These are phyloP conservation scores for Anethum foeniculum DNA, from an alignment of 140 eudicot species.

Conservation along the genomic window DNA sequence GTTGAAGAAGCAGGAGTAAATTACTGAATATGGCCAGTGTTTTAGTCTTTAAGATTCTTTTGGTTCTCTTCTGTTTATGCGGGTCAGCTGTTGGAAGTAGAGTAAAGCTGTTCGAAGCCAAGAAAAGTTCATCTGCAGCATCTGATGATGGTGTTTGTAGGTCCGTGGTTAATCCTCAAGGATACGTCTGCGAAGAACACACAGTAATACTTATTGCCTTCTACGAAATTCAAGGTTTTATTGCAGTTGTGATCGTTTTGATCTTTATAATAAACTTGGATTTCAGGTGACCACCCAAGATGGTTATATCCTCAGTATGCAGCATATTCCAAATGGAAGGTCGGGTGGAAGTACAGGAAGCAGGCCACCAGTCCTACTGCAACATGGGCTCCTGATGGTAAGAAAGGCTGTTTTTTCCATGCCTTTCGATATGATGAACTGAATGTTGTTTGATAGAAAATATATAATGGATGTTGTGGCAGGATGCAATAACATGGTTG, in stretches of 20 bases:
- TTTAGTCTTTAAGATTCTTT: slow-evolving; percentile 2
- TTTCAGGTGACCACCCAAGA: slow-evolving; percentile 79
- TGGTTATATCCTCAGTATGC: slow-evolving; percentile 67
- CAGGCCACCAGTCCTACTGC: slow-evolving; percentile 62
- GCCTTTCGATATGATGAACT: background rate
- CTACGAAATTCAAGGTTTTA: background rate
- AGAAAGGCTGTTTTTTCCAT: slow-evolving; percentile 22
- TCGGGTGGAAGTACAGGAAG: slow-evolving; percentile 29
- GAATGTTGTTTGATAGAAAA: background rate
- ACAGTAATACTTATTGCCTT: slow-evolving; percentile 18
- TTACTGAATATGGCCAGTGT: slow-evolving; percentile 10
- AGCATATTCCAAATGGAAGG: slow-evolving; percentile 64
- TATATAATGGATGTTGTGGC: background rate
- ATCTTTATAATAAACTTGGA: slow-evolving; percentile 29
- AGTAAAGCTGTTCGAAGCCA: slow-evolving; percentile 6
- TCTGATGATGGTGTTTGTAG: slow-evolving; percentile 48
- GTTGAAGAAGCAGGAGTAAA: slow-evolving; percentile 4
- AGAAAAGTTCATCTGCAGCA: slow-evolving; percentile 28
- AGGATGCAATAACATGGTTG: slow-evolving; percentile 83
- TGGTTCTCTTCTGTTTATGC: slow-evolving; percentile 19
- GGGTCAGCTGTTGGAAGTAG: slow-evolving; percentile 12
- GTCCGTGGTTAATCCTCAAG: slow-evolving; percentile 46
- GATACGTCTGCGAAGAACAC: slow-evolving; percentile 66
- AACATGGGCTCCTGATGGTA: slow-evolving; percentile 78
- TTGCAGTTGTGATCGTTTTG: background rate